Evolutionary conservation across 768 basidiomycete genomes (phyloP).

Genomic region (Cystofilobasidium macerans): DNA sequence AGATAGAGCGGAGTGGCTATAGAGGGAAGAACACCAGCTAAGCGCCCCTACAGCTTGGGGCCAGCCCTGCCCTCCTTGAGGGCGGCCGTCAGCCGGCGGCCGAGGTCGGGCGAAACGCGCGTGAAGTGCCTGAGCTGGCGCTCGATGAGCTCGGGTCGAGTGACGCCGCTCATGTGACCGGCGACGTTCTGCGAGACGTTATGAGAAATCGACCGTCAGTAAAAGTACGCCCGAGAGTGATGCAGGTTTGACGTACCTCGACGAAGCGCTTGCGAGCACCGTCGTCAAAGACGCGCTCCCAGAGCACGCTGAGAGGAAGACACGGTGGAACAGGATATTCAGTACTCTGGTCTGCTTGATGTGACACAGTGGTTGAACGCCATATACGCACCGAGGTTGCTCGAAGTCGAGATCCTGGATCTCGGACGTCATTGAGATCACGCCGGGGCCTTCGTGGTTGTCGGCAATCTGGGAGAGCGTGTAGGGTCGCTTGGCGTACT

Average conservation of each 20-base stretch:
- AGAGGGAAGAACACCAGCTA: too few species aligned
- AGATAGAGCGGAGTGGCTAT: too few species aligned
- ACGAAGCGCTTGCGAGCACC: constrained; percentile 37
- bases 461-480: constrained; percentile 16
- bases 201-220: neutral
- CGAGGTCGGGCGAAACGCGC: constrained; percentile 61
- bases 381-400: constrained; percentile 30
- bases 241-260: constrained; percentile 1
- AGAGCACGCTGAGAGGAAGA: constrained; percentile 31
- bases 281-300: constrained; percentile 39
- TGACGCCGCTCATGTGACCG: constrained; percentile 36
- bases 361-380: too few species aligned
- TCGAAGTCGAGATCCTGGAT: constrained; percentile 45
- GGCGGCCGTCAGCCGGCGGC: constrained; percentile 65
- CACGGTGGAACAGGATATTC: too few species aligned
- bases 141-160: constrained; percentile 32
- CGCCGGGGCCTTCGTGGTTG: constrained; percentile 36
- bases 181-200: constrained; percentile 35
- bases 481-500: constrained; percentile 43
- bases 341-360: too few species aligned
- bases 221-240: neutral
- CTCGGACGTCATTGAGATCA: constrained; percentile 46
- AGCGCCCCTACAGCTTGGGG: constrained; percentile 3
- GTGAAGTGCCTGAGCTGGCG: constrained; percentile 51
- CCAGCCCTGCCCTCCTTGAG: constrained; percentile 36